Base-by-base conservation (phyloP, 352 stramenopile species). In the Globisporangium mamillatum region DNA sequence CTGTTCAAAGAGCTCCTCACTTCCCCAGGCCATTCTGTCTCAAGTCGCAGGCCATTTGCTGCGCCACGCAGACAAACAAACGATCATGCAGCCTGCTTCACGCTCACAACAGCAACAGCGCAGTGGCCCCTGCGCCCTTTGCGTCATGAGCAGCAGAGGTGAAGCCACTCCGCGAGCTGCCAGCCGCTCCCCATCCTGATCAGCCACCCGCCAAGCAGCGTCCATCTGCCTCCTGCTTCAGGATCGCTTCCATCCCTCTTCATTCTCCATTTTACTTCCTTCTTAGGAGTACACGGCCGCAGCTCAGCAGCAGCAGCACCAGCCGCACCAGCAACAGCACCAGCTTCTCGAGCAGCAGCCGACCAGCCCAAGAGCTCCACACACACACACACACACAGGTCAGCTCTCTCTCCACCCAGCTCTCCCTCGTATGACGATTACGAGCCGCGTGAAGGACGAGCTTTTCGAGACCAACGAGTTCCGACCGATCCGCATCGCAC, bases 401-500 rank as follows among this genome's bases (percentile, higher is more conserved):
- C 38, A 48, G 38, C 12, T 20, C 38, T 48, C 12, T 18, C 9
- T 46, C 12, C 4, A 12, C 18, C 14, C 38, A 48, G 38, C 5
- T 16, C 38, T 48, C 38, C 38, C 14, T 48, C 38, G 38, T 48
- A 58, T 58, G 52, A 58, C 52, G 22, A 58, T 58, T 32, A 58
- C 52, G 14, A 58, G 52, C 29, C 52, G 52, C 22, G 52, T 58
- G 52, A 58, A 58, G 52, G 52, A 58, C 22, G 22, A 58, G 29
- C 52, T 58, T 16, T 58, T 58, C 29, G 52, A 58, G 52, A 58
- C 52, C 52, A 32, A 58, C 52, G 52, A 58, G 9, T 32, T 25
- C 52, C 52, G 52, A 58, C 52, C 52, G 22, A 66, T 66, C 2
- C 60, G 60, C 46, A 58, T 66, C 29, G 52, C 52, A 0, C 52